Evolutionary conservation across 805 yeast species (phyloP).

Genomic region (Hanseniaspora clermontiae): DNA sequence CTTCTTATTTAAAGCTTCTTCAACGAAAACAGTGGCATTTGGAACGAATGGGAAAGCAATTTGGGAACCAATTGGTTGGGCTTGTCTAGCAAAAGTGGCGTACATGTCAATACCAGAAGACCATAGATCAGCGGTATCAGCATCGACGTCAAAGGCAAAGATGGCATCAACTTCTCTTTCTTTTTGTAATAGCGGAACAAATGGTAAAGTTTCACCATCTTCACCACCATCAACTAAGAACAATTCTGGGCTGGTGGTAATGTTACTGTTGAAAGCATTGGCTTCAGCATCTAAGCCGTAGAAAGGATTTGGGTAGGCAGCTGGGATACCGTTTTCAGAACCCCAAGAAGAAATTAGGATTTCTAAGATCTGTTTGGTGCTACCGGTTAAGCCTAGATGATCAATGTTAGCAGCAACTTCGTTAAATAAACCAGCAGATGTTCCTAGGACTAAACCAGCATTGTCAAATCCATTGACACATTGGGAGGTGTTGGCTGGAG

Average conservation of each 20-base stretch:
- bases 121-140: slow-evolving; percentile 51
- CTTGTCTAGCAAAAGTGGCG: slow-evolving; percentile 47
- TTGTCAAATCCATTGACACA: slow-evolving; percentile 69
- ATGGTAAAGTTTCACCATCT: slow-evolving; percentile 52
- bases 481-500: slow-evolving; percentile 32
- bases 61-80: slow-evolving; percentile 37
- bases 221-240: slow-evolving; percentile 65
- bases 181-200: slow-evolving; percentile 47
- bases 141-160: slow-evolving; percentile 56
- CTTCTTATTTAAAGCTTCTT: slow-evolving; percentile 46
- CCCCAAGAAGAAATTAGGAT: slow-evolving; percentile 38
- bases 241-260: slow-evolving; percentile 34
- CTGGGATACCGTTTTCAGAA: slow-evolving; percentile 49
- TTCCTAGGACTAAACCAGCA: slow-evolving; percentile 68
- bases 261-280: slow-evolving; percentile 24
- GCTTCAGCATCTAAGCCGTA: slow-evolving; percentile 28
- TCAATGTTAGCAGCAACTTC: slow-evolving; percentile 28
- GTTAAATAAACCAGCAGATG: slow-evolving; percentile 74
- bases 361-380: slow-evolving; percentile 37
- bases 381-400: slow-evolving; percentile 24
- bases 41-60: slow-evolving; percentile 76
- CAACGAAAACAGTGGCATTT: slow-evolving; percentile 46
- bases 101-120: slow-evolving; percentile 57
- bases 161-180: slow-evolving; percentile 51
- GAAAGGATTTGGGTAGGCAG: slow-evolving; percentile 69